A percentile compares a stretch with the other conserved stretches of the same genome.
phyloP scores from a whole-genome alignment of 148 eudicot species.

The Rhododendron griersonianum region DNA sequence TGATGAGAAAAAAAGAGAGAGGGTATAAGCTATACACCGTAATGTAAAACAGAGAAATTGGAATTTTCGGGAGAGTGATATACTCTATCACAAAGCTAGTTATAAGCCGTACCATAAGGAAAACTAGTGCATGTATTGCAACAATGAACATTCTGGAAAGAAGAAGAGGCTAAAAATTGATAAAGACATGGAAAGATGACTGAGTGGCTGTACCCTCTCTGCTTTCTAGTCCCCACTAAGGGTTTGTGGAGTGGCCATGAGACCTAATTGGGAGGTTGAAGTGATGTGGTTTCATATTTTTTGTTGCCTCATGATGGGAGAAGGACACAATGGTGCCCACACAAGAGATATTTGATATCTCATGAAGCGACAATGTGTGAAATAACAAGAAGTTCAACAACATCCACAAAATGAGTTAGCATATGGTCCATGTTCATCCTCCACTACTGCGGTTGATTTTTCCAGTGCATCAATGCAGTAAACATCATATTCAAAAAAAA shows the following conservation, averaged over 20 bases:
- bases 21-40: background rate
- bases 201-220: background rate
- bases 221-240: background rate
- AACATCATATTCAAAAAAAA: too few species aligned
- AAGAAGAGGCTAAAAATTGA: background rate
- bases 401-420: background rate
- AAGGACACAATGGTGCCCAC: background rate
- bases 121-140: background rate
- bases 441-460: background rate
- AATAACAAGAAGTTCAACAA: background rate
- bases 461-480: background rate
- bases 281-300: background rate
- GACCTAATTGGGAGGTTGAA: background rate
- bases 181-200: background rate
- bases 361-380: background rate
- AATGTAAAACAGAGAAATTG: background rate
- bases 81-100: background rate
- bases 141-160: background rate
- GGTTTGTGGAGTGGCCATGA: background rate
- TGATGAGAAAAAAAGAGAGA: background rate
- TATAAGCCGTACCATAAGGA: background rate
- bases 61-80: background rate
- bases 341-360: background rate
- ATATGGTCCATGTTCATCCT: background rate
- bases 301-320: background rate